Evolutionary conservation across 2,329 filamentous ascomycete genomes (phyloP), one percentile per base, ranked within the genome.

Genomic region (Chrysoporthe deuterocubensis): DNA sequence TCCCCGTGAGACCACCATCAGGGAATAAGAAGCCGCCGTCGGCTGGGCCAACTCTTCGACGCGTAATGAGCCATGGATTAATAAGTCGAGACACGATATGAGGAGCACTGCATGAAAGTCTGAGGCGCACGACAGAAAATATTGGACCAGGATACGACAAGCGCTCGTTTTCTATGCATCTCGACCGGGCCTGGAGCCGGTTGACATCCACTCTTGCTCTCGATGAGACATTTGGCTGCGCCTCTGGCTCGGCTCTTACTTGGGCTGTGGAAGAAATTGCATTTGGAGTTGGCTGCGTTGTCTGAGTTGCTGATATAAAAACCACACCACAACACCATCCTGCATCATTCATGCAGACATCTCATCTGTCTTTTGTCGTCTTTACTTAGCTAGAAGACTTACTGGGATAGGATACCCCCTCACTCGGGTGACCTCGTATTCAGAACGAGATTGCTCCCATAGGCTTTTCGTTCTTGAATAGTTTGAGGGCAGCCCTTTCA

Each of bases 51-150:
- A 48, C n/a, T 44, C 57, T 48, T 60, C 61, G 64, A 58, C 44
- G 44, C 42, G 48, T 65, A 57, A 68, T 65, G 66, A 66, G 48
- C 59, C 57, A 65, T 59, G 62, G 62, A 42, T 69, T 67, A 69
- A 69, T 69, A 69, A 43, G 67, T 32, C 57, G 63, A 40, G 46
- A 58, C 46, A 69, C 62, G 67, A 68, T 62, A 62, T 66, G 34
- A 67, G 48, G 67, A 62, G 57, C 43, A 43, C 44, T 50, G 62
- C 65, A 67, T 46, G 65, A 65, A 32, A 50, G 40, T 67, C 61
- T 50, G 67, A 66, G 50, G 56, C 44, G 54, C 52, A 62, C 46
- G 59, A 21, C 21, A 62, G 59, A 26, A 34, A 34, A 13, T n/a
- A 59, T 44, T 54, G 34, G n/a, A 14, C 54, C 14, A 63, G 26